Conservation (phyloP, 345 rosid genomes). For the Populus pruinosa region DNA sequence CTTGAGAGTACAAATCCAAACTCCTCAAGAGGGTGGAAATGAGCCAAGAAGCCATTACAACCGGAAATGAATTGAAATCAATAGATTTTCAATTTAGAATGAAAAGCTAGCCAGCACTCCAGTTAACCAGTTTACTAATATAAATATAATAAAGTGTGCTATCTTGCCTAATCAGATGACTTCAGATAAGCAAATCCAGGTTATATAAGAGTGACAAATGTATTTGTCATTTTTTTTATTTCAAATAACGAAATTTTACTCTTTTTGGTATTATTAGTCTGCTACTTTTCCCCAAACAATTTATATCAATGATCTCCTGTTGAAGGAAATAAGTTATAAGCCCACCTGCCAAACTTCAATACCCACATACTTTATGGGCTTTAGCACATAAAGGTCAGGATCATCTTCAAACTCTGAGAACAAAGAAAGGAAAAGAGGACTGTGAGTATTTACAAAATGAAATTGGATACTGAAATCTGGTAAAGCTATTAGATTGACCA, state of each 20-base stretch:
- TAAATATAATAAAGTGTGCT: neutral
- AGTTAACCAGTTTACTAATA: neutral
- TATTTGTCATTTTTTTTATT: neutral
- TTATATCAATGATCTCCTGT: neutral
- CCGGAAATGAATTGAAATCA: neutral
- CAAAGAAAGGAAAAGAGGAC: neutral
- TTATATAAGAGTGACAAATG: neutral
- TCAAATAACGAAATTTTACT: neutral
- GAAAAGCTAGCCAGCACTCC: neutral
- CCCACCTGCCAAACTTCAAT: constrained; percentile 96
- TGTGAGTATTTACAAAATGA: neutral
- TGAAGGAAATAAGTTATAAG: neutral
- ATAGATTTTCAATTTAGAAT: neutral
- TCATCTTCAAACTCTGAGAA: constrained; percentile 90
- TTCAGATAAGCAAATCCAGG: neutral
- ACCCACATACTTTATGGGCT: constrained; percentile 78
- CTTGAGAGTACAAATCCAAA: neutral
- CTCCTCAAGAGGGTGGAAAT: neutral
- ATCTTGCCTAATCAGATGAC: neutral
- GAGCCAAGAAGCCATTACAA: neutral
- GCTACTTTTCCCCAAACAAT: neutral
- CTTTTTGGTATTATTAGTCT: neutral
- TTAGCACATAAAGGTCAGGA: constrained; percentile 87
- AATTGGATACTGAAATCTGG: neutral
- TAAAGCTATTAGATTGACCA: neutral